These are phyloP conservation scores for Lipomyces starkeyi DNA, from an alignment of 805 yeast species.

Conservation along the genomic window DNA sequence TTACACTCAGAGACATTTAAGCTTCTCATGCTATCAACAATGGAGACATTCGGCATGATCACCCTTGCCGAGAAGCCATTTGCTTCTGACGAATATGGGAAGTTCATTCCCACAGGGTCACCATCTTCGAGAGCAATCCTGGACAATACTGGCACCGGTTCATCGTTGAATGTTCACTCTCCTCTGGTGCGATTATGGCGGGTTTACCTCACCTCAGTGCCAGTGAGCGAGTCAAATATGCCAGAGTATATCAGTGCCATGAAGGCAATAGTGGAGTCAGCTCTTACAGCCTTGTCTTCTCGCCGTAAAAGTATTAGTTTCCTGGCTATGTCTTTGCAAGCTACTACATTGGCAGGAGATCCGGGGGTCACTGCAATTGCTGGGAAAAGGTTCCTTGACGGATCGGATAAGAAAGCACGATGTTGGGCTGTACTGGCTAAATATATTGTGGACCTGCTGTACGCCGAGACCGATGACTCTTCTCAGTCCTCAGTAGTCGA, in stretches of 20 bases:
- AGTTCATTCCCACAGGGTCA: constrained; percentile 17
- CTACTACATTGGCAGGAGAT: not conserved
- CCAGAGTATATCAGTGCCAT: not conserved
- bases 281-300: not conserved
- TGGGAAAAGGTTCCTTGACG: not conserved
- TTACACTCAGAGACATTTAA: constrained; percentile 11
- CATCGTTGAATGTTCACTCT: not conserved
- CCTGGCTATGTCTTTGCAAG: not conserved
- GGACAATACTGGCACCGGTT: not conserved
- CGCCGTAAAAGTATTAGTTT: constrained; percentile 14
- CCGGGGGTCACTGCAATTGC: not conserved
- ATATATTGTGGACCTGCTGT: not conserved
- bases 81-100: constrained; percentile 12
- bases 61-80: constrained; percentile 19
- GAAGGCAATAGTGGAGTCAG: constrained; percentile 1
- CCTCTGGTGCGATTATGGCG: constrained; percentile 17
- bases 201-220: constrained; percentile 6
- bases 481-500: not conserved
- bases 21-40: constrained; percentile 10
- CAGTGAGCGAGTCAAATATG: not conserved
- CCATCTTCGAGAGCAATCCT: constrained; percentile 12
- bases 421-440: constrained; percentile 2
- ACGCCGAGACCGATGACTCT: not conserved
- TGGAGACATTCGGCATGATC: constrained; percentile 18
- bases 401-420: not conserved